Evolutionary conservation across 2,329 filamentous ascomycete species (phyloP), one percentile per base, ranked within the genome.

Genomic region (Exophiala aquamarina): DNA sequence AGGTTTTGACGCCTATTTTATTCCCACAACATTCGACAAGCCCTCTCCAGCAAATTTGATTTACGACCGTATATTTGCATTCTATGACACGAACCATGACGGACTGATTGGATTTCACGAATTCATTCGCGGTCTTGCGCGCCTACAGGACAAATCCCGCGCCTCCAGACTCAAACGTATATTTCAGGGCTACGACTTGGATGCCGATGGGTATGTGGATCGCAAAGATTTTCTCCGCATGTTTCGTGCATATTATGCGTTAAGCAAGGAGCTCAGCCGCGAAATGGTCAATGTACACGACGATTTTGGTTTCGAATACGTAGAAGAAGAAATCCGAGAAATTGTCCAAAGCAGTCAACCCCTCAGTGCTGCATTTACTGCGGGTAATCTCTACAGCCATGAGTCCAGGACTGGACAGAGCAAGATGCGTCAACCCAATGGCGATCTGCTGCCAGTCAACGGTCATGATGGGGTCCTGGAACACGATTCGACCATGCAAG

Each of bases 61-160:
- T 49, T 93, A 95, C 63, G 92, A 98, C 65, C 86, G 93, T 57
- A 93, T 96, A 80, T 98, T 97, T 69, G 82, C 87, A 41, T 96
- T 96, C 66, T 98, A 96, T 66, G 93, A 98, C 67, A 87, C 84
- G 23, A 92, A 97, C 65, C 79, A 82, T 33, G 89, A 98, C 63
- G 87, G 87, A 17, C 73, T 95, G 6, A 96, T 98, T 59, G 87
- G 88, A 6, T 97, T 98, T 58, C 79, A 89, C 39, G 93, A 98
- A 64, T 98, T 96, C 62, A 71, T 97, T 18, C 82, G 86, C 47
- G 93, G 89, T 1, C 74, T 96, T 38, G 84, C 89, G 3, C 78
- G 78, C 41, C 70, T 85, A 49, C 77, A 80, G 49, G 74, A 76
- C 19, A 77, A 77, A 44, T 76, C 77, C 18, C 70, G 86, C 58